Percentiles rank a stretch among this genome's conserved stretches.
phyloP scores from a whole-genome alignment of 352 stramenopile genomes.

The Phytophthora pseudosyringae region DNA sequence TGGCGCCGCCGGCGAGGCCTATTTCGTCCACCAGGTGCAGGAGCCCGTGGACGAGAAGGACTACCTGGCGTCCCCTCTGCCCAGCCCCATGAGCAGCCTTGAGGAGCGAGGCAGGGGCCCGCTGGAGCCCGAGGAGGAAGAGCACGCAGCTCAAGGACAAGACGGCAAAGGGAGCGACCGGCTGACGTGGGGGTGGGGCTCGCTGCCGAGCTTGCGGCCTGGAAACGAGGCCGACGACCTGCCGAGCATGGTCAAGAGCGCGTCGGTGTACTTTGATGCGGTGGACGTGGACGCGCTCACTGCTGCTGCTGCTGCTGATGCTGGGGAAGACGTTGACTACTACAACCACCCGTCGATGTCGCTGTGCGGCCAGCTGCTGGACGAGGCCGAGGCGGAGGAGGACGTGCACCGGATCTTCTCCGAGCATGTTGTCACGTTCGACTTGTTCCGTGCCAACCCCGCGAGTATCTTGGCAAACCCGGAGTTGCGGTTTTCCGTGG shows the following conservation, averaged over 20 bases:
- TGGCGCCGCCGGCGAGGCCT: slow-evolving; percentile 67
- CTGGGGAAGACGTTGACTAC: slow-evolving; percentile 9
- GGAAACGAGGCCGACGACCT: slow-evolving; percentile 28
- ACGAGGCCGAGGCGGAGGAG: slow-evolving; percentile 44
- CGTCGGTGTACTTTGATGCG: slow-evolving; percentile 82
- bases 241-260: slow-evolving; percentile 66
- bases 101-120: slow-evolving; percentile 2
- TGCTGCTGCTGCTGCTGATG: slow-evolving; percentile 1
- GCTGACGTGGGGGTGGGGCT: slow-evolving; percentile 62
- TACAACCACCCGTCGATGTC: slow-evolving; percentile 72
- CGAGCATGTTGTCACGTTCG: slow-evolving; percentile 71
- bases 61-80: slow-evolving; percentile 69
- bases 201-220: slow-evolving; percentile 47
- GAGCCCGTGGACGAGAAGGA: slow-evolving; percentile 66
- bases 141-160: slow-evolving; percentile 9
- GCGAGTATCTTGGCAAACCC: slow-evolving; percentile 55
- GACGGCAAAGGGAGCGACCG: slow-evolving; percentile 37
- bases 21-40: slow-evolving; percentile 75
- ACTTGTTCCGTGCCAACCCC: slow-evolving; percentile 59
- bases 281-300: slow-evolving; percentile 51
- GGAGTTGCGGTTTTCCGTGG: slow-evolving; percentile 65
- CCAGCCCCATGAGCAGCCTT: slow-evolving; percentile 44
- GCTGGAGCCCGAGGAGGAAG: slow-evolving; percentile 36
- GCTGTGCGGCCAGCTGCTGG: slow-evolving; percentile 72
- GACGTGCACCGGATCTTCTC: slow-evolving; percentile 65